A percentile compares a stretch with the other conserved stretches of the same genome.
These are phyloP conservation scores for Tulasnella sp. DNA, from an alignment of 768 basidiomycete species.

Conservation along the genomic window DNA sequence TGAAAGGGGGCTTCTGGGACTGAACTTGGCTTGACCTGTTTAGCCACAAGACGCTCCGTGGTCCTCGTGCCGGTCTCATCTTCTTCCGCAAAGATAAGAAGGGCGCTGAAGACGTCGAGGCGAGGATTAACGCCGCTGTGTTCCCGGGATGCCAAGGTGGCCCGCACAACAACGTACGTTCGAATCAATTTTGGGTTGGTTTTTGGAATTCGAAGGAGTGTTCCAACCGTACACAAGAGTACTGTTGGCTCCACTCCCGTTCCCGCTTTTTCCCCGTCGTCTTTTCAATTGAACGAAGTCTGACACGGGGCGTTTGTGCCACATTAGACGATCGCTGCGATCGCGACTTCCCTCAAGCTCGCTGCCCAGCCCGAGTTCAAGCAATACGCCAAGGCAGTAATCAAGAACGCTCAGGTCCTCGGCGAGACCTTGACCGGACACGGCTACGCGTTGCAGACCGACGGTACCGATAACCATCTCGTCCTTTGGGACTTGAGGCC, in stretches of 20 bases:
- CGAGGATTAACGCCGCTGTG: constrained; percentile 94
- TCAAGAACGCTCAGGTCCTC: constrained; percentile 73
- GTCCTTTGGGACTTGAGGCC: constrained; percentile 97
- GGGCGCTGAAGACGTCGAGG: constrained; percentile 76
- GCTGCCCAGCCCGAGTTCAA: constrained; percentile 83
- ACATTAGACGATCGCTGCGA: constrained; percentile 76
- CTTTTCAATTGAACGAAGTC: not conserved
- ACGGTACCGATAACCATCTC: constrained; percentile 94
- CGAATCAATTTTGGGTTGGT: not conserved
- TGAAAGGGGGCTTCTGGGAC: not conserved
- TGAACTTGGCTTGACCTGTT: not conserved
- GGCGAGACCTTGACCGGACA: constrained; percentile 56
- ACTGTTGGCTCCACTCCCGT: not conserved
- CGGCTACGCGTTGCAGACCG: constrained; percentile 94
- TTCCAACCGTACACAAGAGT: not conserved
- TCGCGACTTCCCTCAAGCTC: constrained; percentile 88
- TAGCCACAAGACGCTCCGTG: constrained; percentile 97
- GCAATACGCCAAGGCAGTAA: constrained; percentile 88
- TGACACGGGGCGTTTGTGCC: not conserved
- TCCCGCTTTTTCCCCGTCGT: not conserved
- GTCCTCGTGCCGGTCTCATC: constrained; percentile 93
- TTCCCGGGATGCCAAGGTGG: constrained; percentile 99
- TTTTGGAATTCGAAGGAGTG: not conserved
- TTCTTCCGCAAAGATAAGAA: constrained; percentile 91
- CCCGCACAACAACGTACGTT: constrained; percentile 88